These are phyloP conservation scores for Amaranthus cruentus DNA, from an alignment of 148 eudicot species.

Conservation along the genomic window DNA sequence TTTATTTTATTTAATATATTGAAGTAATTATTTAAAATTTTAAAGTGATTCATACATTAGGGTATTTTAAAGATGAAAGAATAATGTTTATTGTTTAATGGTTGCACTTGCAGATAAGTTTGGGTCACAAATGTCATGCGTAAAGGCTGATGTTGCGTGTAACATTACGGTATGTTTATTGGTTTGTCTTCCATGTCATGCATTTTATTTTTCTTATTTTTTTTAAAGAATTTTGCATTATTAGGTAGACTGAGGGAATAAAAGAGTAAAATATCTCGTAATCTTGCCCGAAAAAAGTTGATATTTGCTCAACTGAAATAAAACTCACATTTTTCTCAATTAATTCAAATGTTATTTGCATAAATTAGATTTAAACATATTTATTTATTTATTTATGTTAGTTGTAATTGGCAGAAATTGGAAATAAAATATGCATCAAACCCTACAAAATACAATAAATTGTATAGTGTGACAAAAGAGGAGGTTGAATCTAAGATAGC, in stretches of 20 bases:
- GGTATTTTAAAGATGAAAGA: no score
- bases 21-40: no score
- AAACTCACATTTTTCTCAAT: no score
- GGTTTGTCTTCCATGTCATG: not conserved
- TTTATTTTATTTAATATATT: no score
- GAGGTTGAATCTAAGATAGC: conserved; percentile 69
- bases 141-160: conserved; percentile 64
- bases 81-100: not conserved
- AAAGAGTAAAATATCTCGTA: no score
- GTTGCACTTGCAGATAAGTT: conserved; percentile 42
- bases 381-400: not conserved
- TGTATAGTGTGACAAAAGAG: conserved; percentile 58
- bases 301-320: no score
- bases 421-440: conserved; percentile 57
- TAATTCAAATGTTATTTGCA: no score
- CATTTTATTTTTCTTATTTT: not conserved
- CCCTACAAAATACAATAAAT: conserved; percentile 46
- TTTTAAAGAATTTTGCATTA: no score
- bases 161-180: conserved; percentile 56
- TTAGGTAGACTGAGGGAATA: no score
- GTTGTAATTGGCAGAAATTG: conserved; percentile 42
- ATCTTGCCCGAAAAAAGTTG: no score
- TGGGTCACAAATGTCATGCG: conserved; percentile 72
- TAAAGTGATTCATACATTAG: no score
- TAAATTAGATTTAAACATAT: no score